phyloP scores from a whole-genome alignment of 202 grass and related monocot genomes.

The Schoenoplectus triqueter region DNA sequence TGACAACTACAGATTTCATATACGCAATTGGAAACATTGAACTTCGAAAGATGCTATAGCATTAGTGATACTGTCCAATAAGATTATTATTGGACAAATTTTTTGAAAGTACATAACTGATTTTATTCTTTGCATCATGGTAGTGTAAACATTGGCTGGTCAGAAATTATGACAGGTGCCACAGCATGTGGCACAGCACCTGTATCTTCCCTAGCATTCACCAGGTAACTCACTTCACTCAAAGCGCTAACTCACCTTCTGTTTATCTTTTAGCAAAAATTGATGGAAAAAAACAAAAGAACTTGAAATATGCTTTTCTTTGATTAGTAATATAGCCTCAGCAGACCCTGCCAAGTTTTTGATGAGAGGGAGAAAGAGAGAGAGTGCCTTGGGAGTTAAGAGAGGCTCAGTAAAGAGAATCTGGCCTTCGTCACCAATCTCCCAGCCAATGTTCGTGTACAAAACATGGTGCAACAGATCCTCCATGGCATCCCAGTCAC shows the following conservation, averaged over 20 bases:
- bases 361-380: background rate
- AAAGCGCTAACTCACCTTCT: background rate
- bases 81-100: background rate
- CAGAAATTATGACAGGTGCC: background rate
- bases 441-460: slow-evolving; percentile 91
- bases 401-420: slow-evolving; percentile 94
- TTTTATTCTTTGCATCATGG: background rate
- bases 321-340: background rate
- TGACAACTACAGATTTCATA: background rate
- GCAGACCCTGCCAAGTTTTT: background rate
- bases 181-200: background rate
- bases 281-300: background rate
- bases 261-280: background rate
- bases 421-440: slow-evolving; percentile 97
- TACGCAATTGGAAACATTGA: background rate
- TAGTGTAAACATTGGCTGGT: background rate
- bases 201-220: background rate
- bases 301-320: slow-evolving; percentile 6
- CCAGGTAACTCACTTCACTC: background rate
- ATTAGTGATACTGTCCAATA: background rate
- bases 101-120: background rate
- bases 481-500: slow-evolving; percentile 98
- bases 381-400: slow-evolving; percentile 80
- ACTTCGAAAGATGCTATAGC: background rate
- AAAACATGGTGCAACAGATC: slow-evolving; percentile 86